phyloP scores from a whole-genome alignment of 2,329 filamentous ascomycete species.

The Curvularia lunata region DNA sequence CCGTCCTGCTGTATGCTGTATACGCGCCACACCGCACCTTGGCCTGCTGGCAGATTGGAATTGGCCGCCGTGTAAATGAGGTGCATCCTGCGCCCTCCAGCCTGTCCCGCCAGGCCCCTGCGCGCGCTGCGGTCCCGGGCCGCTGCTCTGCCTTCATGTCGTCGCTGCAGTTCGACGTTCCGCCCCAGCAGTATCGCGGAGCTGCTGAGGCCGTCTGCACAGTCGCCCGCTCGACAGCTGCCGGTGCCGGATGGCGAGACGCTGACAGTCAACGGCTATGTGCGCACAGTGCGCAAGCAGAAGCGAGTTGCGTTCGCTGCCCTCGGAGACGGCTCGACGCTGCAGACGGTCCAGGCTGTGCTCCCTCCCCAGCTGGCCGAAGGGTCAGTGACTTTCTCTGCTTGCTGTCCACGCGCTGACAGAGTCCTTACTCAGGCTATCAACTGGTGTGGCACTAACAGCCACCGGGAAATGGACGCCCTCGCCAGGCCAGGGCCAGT shows the following conservation, averaged over 20 bases:
- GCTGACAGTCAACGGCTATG: constrained; percentile 71
- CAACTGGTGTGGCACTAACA: constrained; percentile 80
- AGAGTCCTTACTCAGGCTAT: constrained; percentile 63
- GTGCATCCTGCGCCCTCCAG: constrained; percentile 31
- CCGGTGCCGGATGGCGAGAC: constrained; percentile 44
- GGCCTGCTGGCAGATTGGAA: constrained; percentile 24
- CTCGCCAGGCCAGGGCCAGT: constrained; percentile 72
- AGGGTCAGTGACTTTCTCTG: constrained; percentile 63
- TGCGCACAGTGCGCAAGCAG: constrained; percentile 85
- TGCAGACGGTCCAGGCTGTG: constrained; percentile 79
- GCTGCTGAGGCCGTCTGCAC: constrained; percentile 62
- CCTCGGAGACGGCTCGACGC: constrained; percentile 84
- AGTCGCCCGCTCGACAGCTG: constrained; percentile 53
- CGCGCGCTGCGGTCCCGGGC: constrained; percentile 24
- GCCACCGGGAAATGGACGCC: constrained; percentile 78
- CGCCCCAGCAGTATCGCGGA: constrained; percentile 47
- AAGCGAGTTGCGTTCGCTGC: constrained; percentile 84
- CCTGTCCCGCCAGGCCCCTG: constrained; percentile 31
- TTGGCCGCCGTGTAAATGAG: constrained; percentile 39
- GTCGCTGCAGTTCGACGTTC: constrained; percentile 42
- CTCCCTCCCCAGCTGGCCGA: constrained; percentile 73
- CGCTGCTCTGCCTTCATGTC: constrained; percentile 26
- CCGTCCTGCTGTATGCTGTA: constrained; percentile 2
- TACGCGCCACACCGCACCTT: constrained; percentile 21
- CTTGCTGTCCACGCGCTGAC: constrained; percentile 23